Evolutionary conservation across 352 stramenopile species (phyloP).

Genomic region (Phytopythium vexans): DNA sequence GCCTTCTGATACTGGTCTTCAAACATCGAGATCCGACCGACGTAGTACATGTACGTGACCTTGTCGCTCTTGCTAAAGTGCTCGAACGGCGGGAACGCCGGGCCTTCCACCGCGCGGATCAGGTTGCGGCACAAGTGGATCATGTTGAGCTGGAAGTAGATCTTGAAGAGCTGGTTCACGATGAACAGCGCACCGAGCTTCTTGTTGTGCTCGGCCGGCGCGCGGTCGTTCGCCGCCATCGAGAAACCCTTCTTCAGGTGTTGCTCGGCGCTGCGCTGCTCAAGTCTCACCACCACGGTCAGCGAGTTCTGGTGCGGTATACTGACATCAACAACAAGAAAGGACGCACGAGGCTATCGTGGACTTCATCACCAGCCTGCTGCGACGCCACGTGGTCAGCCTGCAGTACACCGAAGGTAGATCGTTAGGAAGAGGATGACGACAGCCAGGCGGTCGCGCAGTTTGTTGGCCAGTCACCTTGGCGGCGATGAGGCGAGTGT

Average conservation of each 20-base stretch:
- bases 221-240: slow-evolving; percentile 83
- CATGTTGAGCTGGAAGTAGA: slow-evolving; percentile 96
- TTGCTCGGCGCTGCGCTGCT: slow-evolving; percentile 71
- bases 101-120: slow-evolving; percentile 79
- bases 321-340: no score
- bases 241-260: slow-evolving; percentile 86
- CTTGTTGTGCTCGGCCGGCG: slow-evolving; percentile 77
- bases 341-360: slow-evolving; percentile 72
- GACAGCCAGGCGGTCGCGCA: not conserved
- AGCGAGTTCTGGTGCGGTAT: not conserved
- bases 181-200: slow-evolving; percentile 88
- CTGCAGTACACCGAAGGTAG: slow-evolving; percentile 14
- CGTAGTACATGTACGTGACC: slow-evolving; percentile 96
- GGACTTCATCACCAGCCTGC: slow-evolving; percentile 64
- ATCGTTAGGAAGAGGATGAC: not conserved
- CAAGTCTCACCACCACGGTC: not conserved
- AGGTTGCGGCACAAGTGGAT: slow-evolving; percentile 95
- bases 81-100: slow-evolving; percentile 76
- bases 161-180: slow-evolving; percentile 96
- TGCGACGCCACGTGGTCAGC: slow-evolving; percentile 64
- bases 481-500: slow-evolving; percentile 69
- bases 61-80: slow-evolving; percentile 84
- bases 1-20: slow-evolving; percentile 96
- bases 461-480: slow-evolving; percentile 21
- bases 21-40: slow-evolving; percentile 96